A percentile compares a stretch with the other conserved stretches of the same genome.
Conservation (phyloP, 345 rosid genomes). For the Citrus sp. region DNA sequence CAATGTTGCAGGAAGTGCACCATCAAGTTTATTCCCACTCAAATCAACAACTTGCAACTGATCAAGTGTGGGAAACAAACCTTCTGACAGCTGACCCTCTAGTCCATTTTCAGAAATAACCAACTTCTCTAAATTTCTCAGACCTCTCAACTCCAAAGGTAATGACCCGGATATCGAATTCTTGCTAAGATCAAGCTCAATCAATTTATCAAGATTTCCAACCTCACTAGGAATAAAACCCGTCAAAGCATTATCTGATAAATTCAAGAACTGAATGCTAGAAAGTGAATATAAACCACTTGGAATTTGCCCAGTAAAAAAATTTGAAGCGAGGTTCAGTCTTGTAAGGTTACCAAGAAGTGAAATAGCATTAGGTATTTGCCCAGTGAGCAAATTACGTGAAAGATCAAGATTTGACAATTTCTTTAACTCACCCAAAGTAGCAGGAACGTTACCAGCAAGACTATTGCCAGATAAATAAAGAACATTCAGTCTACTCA, state of each 20-base stretch:
- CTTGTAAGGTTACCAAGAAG: constrained; percentile 33
- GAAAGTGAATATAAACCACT: constrained; percentile 34
- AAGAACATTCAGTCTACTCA: constrained; percentile 36
- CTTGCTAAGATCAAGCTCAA: constrained; percentile 57
- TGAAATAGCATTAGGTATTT: constrained; percentile 40
- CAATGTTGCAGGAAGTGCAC: constrained; percentile 39
- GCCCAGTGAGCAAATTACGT: constrained; percentile 47
- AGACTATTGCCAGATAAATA: constrained; percentile 43
- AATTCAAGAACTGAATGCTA: constrained; percentile 37
- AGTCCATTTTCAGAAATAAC: constrained; percentile 39
- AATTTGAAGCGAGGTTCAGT: constrained; percentile 49
- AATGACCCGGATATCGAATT: constrained; percentile 48
- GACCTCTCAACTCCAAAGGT: constrained; percentile 38
- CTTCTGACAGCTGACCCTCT: constrained; percentile 32
- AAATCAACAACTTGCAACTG: constrained; percentile 38
- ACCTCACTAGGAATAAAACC: constrained; percentile 48
- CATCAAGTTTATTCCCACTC: constrained; percentile 46
- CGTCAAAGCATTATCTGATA: constrained; percentile 49
- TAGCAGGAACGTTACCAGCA: constrained; percentile 38
- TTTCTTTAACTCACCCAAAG: constrained; percentile 38
- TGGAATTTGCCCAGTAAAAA: constrained; percentile 47
- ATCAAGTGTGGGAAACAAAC: constrained; percentile 37
- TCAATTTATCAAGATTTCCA: constrained; percentile 38
- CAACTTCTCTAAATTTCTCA: constrained; percentile 42
- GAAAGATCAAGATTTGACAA: constrained; percentile 51